These are phyloP conservation scores for Pleurotus sapidus DNA, from an alignment of 768 basidiomycete species.

Conservation along the genomic window DNA sequence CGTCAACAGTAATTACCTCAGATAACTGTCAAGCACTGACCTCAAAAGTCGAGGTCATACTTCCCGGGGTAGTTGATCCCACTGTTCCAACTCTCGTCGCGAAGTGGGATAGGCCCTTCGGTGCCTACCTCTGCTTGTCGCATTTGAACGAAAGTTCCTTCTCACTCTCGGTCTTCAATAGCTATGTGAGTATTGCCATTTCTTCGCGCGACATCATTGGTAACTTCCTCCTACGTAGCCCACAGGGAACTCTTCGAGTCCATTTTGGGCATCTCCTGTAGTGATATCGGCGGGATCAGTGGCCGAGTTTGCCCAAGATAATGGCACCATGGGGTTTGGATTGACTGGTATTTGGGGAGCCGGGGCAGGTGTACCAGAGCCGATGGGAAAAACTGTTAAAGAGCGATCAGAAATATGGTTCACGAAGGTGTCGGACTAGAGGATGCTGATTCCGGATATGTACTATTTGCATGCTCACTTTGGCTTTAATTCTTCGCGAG, in stretches of 20 bases:
- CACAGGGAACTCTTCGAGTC: slow-evolving; percentile 15
- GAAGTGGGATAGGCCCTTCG: slow-evolving; percentile 15
- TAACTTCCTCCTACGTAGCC: slow-evolving; percentile 9
- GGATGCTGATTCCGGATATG: background rate
- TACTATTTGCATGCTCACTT: too few species aligned
- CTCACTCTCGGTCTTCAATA: slow-evolving; percentile 14
- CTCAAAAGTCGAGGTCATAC: slow-evolving; percentile 13
- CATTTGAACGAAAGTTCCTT: slow-evolving; percentile 24
- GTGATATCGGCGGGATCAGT: slow-evolving; percentile 5
- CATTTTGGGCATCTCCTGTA: slow-evolving; percentile 15
- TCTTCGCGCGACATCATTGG: background rate
- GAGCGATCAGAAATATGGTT: slow-evolving; percentile 25
- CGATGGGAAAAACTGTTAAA: slow-evolving; percentile 13
- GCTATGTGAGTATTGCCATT: slow-evolving; percentile 13
- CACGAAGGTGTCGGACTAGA: slow-evolving; percentile 14
- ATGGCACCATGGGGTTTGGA: slow-evolving; percentile 13
- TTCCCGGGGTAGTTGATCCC: slow-evolving; percentile 18
- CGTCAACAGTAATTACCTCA: background rate
- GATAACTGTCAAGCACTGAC: slow-evolving; percentile 13
- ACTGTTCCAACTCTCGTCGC: slow-evolving; percentile 20
- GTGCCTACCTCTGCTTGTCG: slow-evolving; percentile 16
- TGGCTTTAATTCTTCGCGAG: too few species aligned
- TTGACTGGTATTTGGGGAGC: slow-evolving; percentile 19
- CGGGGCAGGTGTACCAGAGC: slow-evolving; percentile 13
- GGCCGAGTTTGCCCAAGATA: slow-evolving; percentile 15